Percentiles rank a stretch among this genome's conserved stretches.
Evolutionary conservation across 257 asterid genomes (phyloP).

Genomic region (Echium plantagineum): DNA sequence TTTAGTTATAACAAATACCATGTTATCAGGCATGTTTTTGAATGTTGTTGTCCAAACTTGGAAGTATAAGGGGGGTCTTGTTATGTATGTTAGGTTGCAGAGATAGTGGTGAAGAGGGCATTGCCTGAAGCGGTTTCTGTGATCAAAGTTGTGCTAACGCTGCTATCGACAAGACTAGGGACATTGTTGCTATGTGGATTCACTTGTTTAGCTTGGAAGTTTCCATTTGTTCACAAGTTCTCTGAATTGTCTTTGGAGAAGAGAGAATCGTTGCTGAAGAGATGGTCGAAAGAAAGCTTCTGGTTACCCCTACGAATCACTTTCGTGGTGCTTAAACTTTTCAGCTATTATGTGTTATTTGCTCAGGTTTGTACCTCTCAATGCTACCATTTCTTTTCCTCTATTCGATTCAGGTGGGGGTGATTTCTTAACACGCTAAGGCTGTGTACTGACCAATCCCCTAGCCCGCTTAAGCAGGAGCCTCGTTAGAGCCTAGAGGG

Average conservation of each 20-base stretch:
- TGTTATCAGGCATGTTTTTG: conserved; percentile 12
- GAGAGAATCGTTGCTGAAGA: conserved; percentile 62
- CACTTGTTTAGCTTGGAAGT: conserved; percentile 41
- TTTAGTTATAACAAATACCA: conserved; percentile 11
- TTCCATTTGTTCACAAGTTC: conserved; percentile 70
- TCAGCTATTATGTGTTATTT: conserved; percentile 42
- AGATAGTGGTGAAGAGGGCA: conserved; percentile 39
- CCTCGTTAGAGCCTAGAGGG: too few relatives aligned
- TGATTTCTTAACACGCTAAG: too few relatives aligned
- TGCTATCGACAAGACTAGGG: conserved; percentile 68
- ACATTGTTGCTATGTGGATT: conserved; percentile 64
- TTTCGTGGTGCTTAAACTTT: conserved; percentile 38
- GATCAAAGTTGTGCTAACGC: conserved; percentile 31
- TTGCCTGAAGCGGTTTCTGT: conserved; percentile 34
- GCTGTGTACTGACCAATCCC: too few relatives aligned
- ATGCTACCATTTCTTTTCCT: background rate
- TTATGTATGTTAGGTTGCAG: conserved; percentile 49
- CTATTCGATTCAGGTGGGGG: background rate
- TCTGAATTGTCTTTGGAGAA: conserved; percentile 43
- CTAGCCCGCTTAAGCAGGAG: too few relatives aligned
- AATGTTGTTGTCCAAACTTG: background rate
- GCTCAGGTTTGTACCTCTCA: conserved; percentile 32
- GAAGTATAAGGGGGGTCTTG: background rate
- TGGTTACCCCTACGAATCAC: conserved; percentile 42
- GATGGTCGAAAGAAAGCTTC: conserved; percentile 48